Evolutionary conservation across 306 rosid species (phyloP).

Genomic region (Rosa lucieae): DNA sequence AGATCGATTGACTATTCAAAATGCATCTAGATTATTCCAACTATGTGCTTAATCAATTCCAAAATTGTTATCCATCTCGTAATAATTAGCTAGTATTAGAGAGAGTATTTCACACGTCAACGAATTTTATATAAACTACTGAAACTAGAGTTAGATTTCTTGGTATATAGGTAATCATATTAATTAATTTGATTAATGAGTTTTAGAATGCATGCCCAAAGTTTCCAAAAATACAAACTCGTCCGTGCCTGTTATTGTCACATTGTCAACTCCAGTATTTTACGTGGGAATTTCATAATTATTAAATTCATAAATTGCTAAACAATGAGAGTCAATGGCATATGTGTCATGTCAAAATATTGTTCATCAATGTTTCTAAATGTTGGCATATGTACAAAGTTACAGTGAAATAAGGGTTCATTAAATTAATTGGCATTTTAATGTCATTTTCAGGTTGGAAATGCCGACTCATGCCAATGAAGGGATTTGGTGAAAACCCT

Average conservation of each 20-base stretch:
- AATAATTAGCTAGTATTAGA: neutral
- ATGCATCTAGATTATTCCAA: neutral
- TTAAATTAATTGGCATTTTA: constrained; percentile 1
- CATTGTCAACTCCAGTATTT: constrained; percentile 17
- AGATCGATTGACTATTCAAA: neutral
- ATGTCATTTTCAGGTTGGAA: constrained; percentile 46
- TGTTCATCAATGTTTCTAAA: neutral
- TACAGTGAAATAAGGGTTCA: constrained; percentile 3
- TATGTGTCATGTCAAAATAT: constrained; percentile 18
- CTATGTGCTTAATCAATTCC: neutral
- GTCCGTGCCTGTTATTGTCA: neutral
- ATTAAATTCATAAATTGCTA: neutral
- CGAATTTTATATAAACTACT: neutral
- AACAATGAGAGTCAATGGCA: constrained; percentile 13
- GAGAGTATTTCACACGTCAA: neutral
- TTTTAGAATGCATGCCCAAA: constrained; percentile 8
- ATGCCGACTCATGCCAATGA: constrained; percentile 29
- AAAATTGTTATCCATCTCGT: neutral
- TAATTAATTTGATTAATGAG: neutral
- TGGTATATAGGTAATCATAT: constrained; percentile 1
- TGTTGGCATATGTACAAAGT: constrained; percentile 9
- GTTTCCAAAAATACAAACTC: constrained; percentile 2
- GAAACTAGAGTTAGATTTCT: neutral
- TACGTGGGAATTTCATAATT: neutral
- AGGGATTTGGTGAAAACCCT: constrained; percentile 48